Evolutionary conservation across 495 filamentous ascomycete species (phyloP).

Genomic region (Antarctomyces pellizariae): DNA sequence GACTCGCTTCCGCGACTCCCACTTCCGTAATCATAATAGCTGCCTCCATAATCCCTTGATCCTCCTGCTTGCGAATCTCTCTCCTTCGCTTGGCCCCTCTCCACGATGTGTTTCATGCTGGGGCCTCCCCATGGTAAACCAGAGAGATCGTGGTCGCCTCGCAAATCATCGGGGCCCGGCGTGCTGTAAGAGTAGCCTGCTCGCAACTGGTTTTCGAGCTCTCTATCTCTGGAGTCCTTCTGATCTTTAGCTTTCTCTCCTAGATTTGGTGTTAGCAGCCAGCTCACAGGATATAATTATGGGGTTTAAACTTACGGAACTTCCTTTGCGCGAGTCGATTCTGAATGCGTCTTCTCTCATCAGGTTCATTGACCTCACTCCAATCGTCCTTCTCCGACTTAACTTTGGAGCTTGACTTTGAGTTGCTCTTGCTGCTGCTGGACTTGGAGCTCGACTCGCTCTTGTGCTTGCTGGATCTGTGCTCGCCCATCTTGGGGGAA

Average conservation of each 20-base stretch:
- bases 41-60: conserved; percentile 12
- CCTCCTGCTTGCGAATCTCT: conserved; percentile 13
- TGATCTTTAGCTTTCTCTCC: conserved; percentile 35
- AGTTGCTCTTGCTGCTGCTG: conserved; percentile 6
- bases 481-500: conserved; percentile 10
- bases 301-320: conserved; percentile 22
- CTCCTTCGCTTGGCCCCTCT: conserved; percentile 26
- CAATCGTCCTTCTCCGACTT: conserved; percentile 30
- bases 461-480: background rate
- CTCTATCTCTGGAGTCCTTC: conserved; percentile 30
- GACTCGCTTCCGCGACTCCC: background rate
- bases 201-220: conserved; percentile 28
- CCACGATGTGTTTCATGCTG: conserved; percentile 28
- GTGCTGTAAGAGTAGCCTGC: conserved; percentile 30
- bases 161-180: conserved; percentile 26
- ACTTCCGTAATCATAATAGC: conserved; percentile 10
- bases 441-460: conserved; percentile 2
- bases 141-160: conserved; percentile 23
- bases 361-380: conserved; percentile 32
- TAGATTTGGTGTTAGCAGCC: conserved; percentile 6
- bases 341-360: conserved; percentile 34
- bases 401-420: too few species aligned
- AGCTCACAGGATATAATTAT: background rate
- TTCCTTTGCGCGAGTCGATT: conserved; percentile 37
- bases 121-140: conserved; percentile 42